Conservation (phyloP, 768 basidiomycete genomes). For the Rhodosporidiobolus odoratus region DNA sequence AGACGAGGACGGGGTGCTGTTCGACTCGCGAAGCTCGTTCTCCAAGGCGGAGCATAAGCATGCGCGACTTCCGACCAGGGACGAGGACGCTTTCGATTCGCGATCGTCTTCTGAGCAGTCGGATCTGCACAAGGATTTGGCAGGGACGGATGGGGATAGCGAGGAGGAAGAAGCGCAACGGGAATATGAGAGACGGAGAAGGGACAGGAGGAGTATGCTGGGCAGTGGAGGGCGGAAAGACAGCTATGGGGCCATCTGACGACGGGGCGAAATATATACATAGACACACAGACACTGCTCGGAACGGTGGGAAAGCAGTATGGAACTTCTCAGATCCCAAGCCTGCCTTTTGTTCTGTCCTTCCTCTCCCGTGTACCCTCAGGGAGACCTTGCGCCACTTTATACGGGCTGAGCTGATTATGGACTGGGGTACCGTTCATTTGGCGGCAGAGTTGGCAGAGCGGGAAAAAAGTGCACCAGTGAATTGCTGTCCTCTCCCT, state of each 20-base stretch:
- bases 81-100: background rate
- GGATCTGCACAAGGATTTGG: no score
- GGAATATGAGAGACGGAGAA: slow-evolving; percentile 18
- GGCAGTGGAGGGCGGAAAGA: background rate
- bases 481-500: no score
- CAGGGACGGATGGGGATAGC: background rate
- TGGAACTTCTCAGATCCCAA: no score
- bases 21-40: slow-evolving; percentile 2
- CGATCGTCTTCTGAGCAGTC: background rate
- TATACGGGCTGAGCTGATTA: no score
- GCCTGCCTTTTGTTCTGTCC: no score
- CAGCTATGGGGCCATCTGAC: background rate
- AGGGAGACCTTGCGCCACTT: no score
- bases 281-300: no score
- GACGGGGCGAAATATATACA: background rate
- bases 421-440: no score
- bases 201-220: slow-evolving; percentile 10
- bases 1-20: background rate
- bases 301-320: no score
- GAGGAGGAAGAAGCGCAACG: slow-evolving; percentile 10
- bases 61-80: background rate
- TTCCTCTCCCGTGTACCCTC: no score
- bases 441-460: no score
- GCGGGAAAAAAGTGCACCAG: no score
- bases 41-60: background rate